These are phyloP conservation scores for Vitis hybrid DNA, from an alignment of 177 flowering plant species.

Conservation along the genomic window DNA sequence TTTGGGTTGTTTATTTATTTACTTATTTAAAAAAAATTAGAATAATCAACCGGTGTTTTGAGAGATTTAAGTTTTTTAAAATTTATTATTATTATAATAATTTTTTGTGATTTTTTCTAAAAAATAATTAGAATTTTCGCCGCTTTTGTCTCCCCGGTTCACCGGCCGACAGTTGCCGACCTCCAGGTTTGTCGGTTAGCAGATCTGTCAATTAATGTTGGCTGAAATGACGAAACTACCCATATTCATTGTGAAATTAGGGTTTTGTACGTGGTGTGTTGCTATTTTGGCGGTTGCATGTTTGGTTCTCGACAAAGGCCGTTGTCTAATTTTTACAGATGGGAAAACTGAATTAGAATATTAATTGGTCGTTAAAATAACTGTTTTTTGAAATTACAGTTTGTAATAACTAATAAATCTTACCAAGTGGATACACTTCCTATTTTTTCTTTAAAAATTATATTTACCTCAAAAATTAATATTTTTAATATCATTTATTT, in stretches of 20 bases:
- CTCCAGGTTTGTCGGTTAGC: constrained; percentile 46
- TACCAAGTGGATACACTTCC: no score
- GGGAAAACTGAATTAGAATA: no score
- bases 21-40: background rate
- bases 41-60: background rate
- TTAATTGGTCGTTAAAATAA: no score
- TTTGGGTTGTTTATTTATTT: background rate
- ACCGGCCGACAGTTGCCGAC: constrained; percentile 69
- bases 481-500: no score
- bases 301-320: no score
- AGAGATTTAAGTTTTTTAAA: background rate
- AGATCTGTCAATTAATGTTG: constrained; percentile 27
- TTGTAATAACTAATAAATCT: no score
- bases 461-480: no score
- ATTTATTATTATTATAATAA: background rate
- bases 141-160: constrained; percentile 47
- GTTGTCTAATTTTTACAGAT: no score
- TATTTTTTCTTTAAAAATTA: no score
- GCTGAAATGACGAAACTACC: constrained; percentile 10
- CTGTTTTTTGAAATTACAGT: no score
- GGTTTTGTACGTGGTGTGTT: no score
- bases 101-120: background rate
- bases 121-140: constrained; percentile 23
- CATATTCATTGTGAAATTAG: background rate
- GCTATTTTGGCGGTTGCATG: no score